Evolutionary conservation across 805 yeast genomes (phyloP).

Genomic region (Tetrapisispora namnaoensis): DNA sequence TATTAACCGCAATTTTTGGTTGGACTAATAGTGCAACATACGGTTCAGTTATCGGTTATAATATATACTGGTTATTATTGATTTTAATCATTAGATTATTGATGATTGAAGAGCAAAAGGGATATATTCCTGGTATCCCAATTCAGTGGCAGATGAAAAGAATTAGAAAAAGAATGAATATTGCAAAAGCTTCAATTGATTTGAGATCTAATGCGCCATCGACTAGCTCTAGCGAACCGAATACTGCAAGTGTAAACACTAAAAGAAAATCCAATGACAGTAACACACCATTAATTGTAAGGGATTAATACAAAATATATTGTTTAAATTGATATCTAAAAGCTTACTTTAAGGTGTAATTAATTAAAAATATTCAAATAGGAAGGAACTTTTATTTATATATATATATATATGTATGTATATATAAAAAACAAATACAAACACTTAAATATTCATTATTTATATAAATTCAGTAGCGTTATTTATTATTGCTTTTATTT

Average conservation of each 20-base stretch:
- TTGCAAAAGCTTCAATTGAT: constrained; percentile 22
- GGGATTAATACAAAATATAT: neutral
- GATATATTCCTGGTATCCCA: constrained; percentile 55
- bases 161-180: constrained; percentile 33
- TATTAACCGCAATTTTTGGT: constrained; percentile 78
- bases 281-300: constrained; percentile 13
- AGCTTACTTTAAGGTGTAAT: neutral
- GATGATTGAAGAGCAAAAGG: constrained; percentile 45
- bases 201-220: constrained; percentile 8
- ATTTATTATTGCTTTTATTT: neutral
- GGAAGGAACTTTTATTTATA: neutral
- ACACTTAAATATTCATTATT: neutral
- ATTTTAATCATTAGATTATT: constrained; percentile 38
- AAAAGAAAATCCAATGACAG: constrained; percentile 21
- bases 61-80: constrained; percentile 53
- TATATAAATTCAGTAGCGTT: neutral
- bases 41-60: constrained; percentile 71
- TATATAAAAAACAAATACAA: neutral
- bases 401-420: neutral
- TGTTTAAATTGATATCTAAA: no score
- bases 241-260: neutral
- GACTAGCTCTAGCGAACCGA: neutral
- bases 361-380: neutral
- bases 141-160: constrained; percentile 47
- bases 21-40: constrained; percentile 94